A percentile compares a stretch with the other conserved stretches of the same genome.
Conservation (phyloP, 208 protist species). For the Plasmodiophora brassicae region DNA sequence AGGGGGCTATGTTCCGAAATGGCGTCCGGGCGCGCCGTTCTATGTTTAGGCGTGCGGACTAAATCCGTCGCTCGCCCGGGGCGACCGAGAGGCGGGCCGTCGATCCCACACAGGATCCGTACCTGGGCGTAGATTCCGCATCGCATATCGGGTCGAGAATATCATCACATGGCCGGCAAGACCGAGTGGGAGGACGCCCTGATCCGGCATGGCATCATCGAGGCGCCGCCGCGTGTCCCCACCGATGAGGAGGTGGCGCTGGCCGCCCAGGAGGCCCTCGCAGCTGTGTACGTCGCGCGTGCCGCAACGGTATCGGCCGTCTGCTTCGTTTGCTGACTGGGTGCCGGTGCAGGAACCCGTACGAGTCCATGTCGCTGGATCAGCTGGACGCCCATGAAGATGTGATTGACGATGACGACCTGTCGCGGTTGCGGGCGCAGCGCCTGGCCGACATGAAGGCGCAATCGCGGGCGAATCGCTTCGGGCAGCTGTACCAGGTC, state of each 20-base stretch:
- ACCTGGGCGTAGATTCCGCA: too few species aligned
- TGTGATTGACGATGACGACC: neutral
- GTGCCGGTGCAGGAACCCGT: neutral
- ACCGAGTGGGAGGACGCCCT: conserved; percentile 38
- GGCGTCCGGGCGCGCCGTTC: too few species aligned
- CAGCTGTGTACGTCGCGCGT: neutral
- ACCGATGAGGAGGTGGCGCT: neutral
- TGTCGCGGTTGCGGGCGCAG: neutral
- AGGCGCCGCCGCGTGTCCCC: neutral
- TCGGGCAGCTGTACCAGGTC: neutral
- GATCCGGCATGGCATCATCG: conserved; percentile 32
- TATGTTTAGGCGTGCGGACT: too few species aligned
- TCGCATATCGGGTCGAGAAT: too few species aligned
- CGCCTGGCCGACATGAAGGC: neutral
- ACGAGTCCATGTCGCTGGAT: neutral
- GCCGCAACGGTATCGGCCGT: neutral
- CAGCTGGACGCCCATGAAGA: neutral
- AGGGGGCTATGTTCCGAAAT: too few species aligned
- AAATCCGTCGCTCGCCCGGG: too few species aligned
- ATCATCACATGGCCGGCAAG: conserved; percentile 39
- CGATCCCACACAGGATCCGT: too few species aligned
- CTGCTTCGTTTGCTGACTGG: neutral
- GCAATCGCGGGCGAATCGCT: neutral
- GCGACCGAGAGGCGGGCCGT: too few species aligned
- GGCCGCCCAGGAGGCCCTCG: neutral